phyloP scores from a whole-genome alignment of 495 filamentous ascomycete species.

The Penicillium parvum region DNA sequence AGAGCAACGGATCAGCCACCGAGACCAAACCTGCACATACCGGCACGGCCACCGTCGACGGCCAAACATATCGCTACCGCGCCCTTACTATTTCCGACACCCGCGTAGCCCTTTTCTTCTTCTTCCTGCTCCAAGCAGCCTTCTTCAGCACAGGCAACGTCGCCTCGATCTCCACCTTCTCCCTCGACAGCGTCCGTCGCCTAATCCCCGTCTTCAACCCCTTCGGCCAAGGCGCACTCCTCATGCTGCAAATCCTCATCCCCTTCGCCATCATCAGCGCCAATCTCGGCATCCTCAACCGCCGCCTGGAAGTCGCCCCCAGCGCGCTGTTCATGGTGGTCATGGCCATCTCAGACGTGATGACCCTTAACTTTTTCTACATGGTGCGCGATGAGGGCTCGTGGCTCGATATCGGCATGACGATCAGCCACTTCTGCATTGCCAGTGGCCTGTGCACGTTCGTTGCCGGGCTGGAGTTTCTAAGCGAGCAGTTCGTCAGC shows the following conservation, averaged over 20 bases:
- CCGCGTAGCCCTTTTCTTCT: conserved; percentile 88
- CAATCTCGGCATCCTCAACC: conserved; percentile 91
- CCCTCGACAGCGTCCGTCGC: conserved; percentile 81
- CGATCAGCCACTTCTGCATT: conserved; percentile 91
- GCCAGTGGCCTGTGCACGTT: conserved; percentile 86
- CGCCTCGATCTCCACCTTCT: conserved; percentile 92
- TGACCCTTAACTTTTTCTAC: conserved; percentile 97
- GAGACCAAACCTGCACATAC: conserved; percentile 28
- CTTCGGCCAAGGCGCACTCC: conserved; percentile 82
- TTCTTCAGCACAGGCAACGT: conserved; percentile 99
- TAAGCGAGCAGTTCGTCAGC: conserved; percentile 77
- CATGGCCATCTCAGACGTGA: conserved; percentile 85
- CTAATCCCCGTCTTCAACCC: conserved; percentile 94
- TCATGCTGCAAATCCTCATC: conserved; percentile 86
- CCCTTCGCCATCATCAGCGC: conserved; percentile 92
- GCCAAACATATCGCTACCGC: conserved; percentile 54
- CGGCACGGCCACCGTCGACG: conserved; percentile 26
- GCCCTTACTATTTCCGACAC: conserved; percentile 73
- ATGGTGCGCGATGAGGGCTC: conserved; percentile 92
- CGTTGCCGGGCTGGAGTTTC: conserved; percentile 79
- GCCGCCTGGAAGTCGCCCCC: conserved; percentile 72
- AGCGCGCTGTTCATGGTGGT: conserved; percentile 89
- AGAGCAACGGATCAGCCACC: conserved; percentile 8
- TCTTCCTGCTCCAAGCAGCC: conserved; percentile 87
- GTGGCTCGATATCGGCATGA: conserved; percentile 96